Conservation (phyloP, 2,329 filamentous ascomycete genomes). For the Phyllosticta citriasiana region DNA sequence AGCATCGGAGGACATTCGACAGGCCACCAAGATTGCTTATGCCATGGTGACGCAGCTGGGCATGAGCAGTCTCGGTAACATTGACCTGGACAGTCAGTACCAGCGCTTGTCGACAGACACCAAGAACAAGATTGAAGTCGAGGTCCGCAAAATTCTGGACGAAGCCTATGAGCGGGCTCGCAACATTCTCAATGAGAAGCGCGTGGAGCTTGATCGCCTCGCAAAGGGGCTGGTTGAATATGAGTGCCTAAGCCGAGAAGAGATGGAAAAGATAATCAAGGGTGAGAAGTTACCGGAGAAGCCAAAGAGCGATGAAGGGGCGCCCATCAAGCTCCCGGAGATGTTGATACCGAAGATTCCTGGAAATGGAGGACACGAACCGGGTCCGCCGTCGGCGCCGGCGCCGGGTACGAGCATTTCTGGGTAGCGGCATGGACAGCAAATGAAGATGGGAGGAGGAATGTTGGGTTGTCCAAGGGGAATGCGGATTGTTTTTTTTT, state of each 20-base stretch:
- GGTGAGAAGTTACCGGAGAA: conserved; percentile 73
- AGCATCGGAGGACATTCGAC: conserved; percentile 70
- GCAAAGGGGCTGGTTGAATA: conserved; percentile 88
- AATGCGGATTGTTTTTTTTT: background rate
- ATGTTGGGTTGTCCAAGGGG: background rate
- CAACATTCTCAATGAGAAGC: conserved; percentile 60
- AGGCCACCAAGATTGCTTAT: conserved; percentile 73
- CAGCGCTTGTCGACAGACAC: conserved; percentile 75
- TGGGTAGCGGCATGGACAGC: conserved; percentile 6
- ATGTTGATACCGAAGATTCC: conserved; percentile 15
- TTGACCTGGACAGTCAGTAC: conserved; percentile 78
- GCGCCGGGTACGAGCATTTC: conserved; percentile 3
- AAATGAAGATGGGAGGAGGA: conserved; percentile 1
- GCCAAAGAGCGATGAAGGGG: conserved; percentile 36
- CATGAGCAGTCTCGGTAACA: conserved; percentile 85
- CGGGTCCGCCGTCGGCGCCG: conserved; percentile 2
- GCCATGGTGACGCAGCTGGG: conserved; percentile 80
- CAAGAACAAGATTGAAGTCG: conserved; percentile 73
- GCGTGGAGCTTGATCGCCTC: conserved; percentile 76
- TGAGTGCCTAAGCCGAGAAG: conserved; percentile 79
- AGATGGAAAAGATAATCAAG: conserved; percentile 81
- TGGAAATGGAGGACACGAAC: conserved; percentile 2
- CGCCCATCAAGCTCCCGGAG: conserved; percentile 60
- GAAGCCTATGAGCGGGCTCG: conserved; percentile 68
- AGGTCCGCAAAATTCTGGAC: conserved; percentile 76